Evolutionary conservation across 1,284 basidiomycete species (phyloP).

Genomic region (Sporisorium scitamineum): DNA sequence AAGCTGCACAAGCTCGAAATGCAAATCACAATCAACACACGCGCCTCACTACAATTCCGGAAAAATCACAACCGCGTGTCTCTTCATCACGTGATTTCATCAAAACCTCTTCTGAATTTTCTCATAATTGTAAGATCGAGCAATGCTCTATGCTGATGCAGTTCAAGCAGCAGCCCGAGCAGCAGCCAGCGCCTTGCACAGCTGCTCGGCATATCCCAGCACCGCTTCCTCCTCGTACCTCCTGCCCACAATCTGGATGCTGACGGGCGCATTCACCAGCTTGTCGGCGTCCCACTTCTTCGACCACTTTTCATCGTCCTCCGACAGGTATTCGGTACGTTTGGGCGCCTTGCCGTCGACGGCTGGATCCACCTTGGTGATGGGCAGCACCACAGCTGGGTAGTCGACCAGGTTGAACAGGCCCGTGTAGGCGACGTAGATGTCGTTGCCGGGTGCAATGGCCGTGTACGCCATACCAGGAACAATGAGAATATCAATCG

Average conservation of each 20-base stretch:
- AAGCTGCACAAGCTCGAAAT: slow-evolving; percentile 1
- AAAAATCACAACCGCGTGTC: slow-evolving; percentile 10
- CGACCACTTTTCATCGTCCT: slow-evolving; percentile 58
- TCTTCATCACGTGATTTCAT: slow-evolving; percentile 11
- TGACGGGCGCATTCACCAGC: slow-evolving; percentile 76
- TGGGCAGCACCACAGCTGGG: slow-evolving; percentile 76
- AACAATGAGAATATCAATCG: slow-evolving; percentile 76
- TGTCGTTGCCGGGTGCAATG: slow-evolving; percentile 73
- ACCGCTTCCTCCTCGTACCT: slow-evolving; percentile 81
- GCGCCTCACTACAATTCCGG: slow-evolving; percentile 3
- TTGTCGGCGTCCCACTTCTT: slow-evolving; percentile 66
- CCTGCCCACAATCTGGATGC: slow-evolving; percentile 78
- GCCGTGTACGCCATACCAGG: slow-evolving; percentile 74
- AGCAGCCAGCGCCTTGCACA: slow-evolving; percentile 25
- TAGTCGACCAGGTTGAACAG: slow-evolving; percentile 79
- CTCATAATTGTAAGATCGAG: slow-evolving; percentile 8
- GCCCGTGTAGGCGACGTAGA: slow-evolving; percentile 61
- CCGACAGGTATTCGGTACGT: slow-evolving; percentile 67
- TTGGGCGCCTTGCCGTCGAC: slow-evolving; percentile 72
- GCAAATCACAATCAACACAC: slow-evolving; percentile 26
- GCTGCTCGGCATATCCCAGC: slow-evolving; percentile 70
- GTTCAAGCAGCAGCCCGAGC: not conserved
- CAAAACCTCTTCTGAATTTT: not conserved
- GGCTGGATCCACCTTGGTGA: slow-evolving; percentile 71
- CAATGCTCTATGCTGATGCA: not conserved